phyloP scores from a whole-genome alignment of 352 stramenopile genomes.

The Globisporangium acanthophoron region DNA sequence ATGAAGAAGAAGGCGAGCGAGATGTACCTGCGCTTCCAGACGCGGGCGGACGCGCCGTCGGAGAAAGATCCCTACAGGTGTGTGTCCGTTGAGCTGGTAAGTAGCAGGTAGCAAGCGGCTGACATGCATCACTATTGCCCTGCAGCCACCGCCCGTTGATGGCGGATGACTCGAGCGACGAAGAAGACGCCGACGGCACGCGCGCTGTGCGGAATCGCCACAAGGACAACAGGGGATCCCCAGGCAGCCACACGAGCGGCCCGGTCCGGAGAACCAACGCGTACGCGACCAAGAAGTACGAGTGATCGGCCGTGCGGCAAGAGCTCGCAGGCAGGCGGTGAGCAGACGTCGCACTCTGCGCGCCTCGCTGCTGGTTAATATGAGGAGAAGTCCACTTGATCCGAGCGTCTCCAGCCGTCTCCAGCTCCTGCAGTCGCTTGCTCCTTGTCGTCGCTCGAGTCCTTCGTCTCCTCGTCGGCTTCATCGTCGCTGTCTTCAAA shows the following conservation, averaged over 20 bases:
- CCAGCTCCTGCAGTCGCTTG: neutral
- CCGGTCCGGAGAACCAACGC: slow-evolving; percentile 20
- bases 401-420: slow-evolving; percentile 51
- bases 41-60: slow-evolving; percentile 38
- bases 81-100: neutral
- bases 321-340: neutral
- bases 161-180: slow-evolving; percentile 59
- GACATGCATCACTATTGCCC: neutral
- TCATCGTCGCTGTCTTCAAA: slow-evolving; percentile 82
- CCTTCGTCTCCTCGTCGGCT: slow-evolving; percentile 17
- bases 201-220: slow-evolving; percentile 36
- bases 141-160: slow-evolving; percentile 68
- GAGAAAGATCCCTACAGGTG: slow-evolving; percentile 65
- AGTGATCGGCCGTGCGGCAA: slow-evolving; percentile 14
- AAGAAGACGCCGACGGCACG: slow-evolving; percentile 45
- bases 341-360: neutral
- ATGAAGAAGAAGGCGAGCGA: slow-evolving; percentile 80
- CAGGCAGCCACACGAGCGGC: slow-evolving; percentile 16
- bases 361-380: slow-evolving; percentile 26
- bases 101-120: too few species aligned
- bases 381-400: slow-evolving; percentile 67
- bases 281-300: slow-evolving; percentile 53
- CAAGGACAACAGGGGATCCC: slow-evolving; percentile 16
- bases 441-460: slow-evolving; percentile 13
- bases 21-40: slow-evolving; percentile 83